Evolutionary conservation across 192 early-diverging fungal genomes (phyloP).

Genomic region (Rhizophagus prolifer): DNA sequence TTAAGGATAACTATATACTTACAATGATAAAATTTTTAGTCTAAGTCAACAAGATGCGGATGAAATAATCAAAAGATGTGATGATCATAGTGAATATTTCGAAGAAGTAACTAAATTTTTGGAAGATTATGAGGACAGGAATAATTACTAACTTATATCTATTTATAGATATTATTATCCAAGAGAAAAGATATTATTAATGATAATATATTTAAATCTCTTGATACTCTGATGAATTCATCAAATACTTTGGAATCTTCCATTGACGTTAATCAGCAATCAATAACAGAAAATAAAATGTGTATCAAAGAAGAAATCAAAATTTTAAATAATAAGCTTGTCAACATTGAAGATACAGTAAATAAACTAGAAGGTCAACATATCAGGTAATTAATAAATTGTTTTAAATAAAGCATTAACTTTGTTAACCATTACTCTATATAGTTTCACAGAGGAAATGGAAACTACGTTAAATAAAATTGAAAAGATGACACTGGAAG

Average conservation of each 20-base stretch:
- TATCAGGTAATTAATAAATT: background rate
- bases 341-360: background rate
- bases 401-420: background rate
- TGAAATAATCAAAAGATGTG: background rate
- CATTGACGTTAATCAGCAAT: background rate
- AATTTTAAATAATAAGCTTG: background rate
- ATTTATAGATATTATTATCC: background rate
- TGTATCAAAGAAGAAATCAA: background rate
- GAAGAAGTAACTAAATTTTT: background rate
- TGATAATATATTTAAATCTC: background rate
- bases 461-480: background rate
- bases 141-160: background rate
- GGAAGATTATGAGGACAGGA: background rate
- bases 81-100: background rate
- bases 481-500: background rate
- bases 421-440: background rate
- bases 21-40: background rate
- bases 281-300: background rate
- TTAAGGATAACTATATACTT: too few relatives aligned
- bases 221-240: background rate
- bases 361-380: constrained; percentile 8
- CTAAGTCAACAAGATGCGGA: background rate
- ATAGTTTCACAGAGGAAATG: constrained; percentile 20
- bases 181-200: background rate
- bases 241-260: background rate